These are phyloP conservation scores for Bathelium albidoporum DNA, from an alignment of 495 filamentous ascomycete genomes.

Conservation along the genomic window DNA sequence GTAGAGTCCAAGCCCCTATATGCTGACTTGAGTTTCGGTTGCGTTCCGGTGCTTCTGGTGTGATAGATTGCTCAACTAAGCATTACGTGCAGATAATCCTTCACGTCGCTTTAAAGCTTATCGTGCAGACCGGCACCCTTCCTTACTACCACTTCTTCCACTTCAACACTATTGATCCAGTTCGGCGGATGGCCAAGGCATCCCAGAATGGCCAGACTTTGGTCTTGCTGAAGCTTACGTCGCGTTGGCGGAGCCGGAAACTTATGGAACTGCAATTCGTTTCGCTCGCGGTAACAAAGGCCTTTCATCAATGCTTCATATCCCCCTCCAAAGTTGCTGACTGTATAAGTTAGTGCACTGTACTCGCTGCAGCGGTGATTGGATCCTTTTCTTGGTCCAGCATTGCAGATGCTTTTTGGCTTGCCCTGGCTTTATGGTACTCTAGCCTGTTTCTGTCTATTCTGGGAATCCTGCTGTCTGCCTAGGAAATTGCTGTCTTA, in stretches of 20 bases:
- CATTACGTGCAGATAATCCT: neutral
- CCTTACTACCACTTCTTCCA: neutral
- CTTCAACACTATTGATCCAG: neutral
- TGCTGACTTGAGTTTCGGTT: too few relatives aligned
- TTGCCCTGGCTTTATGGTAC: conserved; percentile 25
- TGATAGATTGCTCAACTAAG: too few relatives aligned
- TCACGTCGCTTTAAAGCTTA: neutral
- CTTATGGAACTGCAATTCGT: conserved; percentile 26
- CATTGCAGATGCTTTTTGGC: conserved; percentile 20
- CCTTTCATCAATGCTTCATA: neutral
- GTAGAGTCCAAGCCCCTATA: too few relatives aligned
- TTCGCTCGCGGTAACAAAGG: conserved; percentile 23
- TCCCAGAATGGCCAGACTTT: neutral
- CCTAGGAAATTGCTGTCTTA: conserved; percentile 22
- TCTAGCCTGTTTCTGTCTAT: conserved; percentile 25
- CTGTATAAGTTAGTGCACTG: conserved; percentile 13
- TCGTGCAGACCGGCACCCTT: neutral
- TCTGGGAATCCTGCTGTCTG: conserved; percentile 22
- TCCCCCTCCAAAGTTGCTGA: neutral
- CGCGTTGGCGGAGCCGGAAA: conserved; percentile 24
- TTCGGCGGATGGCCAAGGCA: neutral
- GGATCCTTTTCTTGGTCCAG: conserved; percentile 28
- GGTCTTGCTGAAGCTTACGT: neutral
- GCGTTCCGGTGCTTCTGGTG: too few relatives aligned
- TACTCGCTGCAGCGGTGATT: conserved; percentile 26